Base-by-base conservation (phyloP, 2,329 filamentous ascomycete species). In the Xylaria sp. region DNA sequence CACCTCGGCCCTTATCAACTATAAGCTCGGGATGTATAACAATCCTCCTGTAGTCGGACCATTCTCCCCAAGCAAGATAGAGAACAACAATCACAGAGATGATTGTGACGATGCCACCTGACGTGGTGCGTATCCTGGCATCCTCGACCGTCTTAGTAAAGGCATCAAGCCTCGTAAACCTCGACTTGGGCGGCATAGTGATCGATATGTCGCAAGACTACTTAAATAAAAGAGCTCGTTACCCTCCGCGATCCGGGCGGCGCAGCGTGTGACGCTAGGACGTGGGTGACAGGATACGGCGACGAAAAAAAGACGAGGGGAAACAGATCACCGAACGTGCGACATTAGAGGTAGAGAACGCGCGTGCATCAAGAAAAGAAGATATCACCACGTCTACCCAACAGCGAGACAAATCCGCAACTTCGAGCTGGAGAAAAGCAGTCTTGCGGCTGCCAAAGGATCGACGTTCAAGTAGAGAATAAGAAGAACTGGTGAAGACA, bases 71-170 rank as follows among this genome's bases (percentile, higher is more conserved):
- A 32, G 94, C 88, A 74, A 99, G 87, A 82, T 92, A 98, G 54
- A 98, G 79, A 64, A 99, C 94, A 63, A 98, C 88, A 60, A 99
- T 81, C 76, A 99, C 85, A 70, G 94, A 98, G 74, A 91, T 88
- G 76, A 99, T 94, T 65, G 96, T 99, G 77, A 99, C 94, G 75
- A 99, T 89, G 74, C 96, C 96, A 74, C 96, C 96, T 2, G 94
- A 97, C 7, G 94, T 98, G 39, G 96, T 99, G 77, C 97, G 92
- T 80, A 99, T 90, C 76, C 96, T 90, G 74, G 97, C 96, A 89
- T 99, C 96, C 81, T 99, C 96, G 76, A 99, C 96, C 13, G 96
- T 99, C 84, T 99, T 99, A 61, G 95, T 97, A 81, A 99, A 99
- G 87, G 96, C 96, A 83, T 99, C 96, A 73, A 99, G 93, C 88